Evolutionary conservation across 345 rosid species (phyloP).

Genomic region (Linum usitatissimum): DNA sequence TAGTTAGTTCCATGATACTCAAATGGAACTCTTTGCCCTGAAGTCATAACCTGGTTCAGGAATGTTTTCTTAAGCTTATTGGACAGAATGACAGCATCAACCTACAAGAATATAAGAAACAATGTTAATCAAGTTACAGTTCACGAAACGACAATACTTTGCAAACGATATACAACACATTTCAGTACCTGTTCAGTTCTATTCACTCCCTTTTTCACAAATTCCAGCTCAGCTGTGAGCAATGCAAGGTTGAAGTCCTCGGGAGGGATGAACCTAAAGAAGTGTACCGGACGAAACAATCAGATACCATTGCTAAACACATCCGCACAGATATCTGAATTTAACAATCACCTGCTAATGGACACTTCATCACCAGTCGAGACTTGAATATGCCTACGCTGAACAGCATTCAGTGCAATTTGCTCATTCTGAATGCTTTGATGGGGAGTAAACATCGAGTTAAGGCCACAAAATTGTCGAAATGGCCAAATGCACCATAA

Average conservation of each 20-base stretch:
- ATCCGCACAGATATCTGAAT: background rate
- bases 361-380: constrained; percentile 68
- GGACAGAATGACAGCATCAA: constrained; percentile 83
- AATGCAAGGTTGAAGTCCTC: constrained; percentile 64
- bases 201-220: constrained; percentile 70
- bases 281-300: background rate
- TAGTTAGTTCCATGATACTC: constrained; percentile 92
- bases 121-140: background rate
- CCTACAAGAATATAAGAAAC: constrained; percentile 24
- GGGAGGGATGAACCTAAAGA: constrained; percentile 65
- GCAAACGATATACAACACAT: background rate
- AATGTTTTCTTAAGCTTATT: constrained; percentile 72
- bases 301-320: background rate
- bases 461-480: constrained; percentile 29
- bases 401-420: constrained; percentile 75
- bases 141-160: constrained; percentile 3
- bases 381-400: constrained; percentile 73
- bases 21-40: constrained; percentile 75
- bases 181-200: constrained; percentile 65
- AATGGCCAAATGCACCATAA: no score
- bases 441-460: constrained; percentile 58
- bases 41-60: constrained; percentile 80
- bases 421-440: constrained; percentile 44
- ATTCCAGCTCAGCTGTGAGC: constrained; percentile 77
- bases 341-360: constrained; percentile 43